A percentile compares a stretch with the other conserved stretches of the same genome.
Conservation (phyloP, 768 basidiomycete genomes). For the Kwoniella newhampshirensis region DNA sequence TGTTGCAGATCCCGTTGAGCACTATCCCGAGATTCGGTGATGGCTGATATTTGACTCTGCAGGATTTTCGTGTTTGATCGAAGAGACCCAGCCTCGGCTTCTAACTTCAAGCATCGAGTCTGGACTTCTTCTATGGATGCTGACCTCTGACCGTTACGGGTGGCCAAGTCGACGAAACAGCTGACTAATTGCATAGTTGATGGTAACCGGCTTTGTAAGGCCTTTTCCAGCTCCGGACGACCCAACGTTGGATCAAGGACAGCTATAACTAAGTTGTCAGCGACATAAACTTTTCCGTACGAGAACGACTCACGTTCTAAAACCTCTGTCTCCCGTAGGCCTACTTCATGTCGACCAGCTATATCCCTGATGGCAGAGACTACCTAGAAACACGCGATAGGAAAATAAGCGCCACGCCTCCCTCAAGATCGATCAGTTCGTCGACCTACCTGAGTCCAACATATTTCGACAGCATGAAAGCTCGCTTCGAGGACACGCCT, state of each 20-base stretch:
- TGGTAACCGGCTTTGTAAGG: constrained; percentile 34
- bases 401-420: too few species aligned
- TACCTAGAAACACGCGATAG: constrained; percentile 19
- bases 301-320: constrained; percentile 35
- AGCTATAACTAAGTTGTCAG: constrained; percentile 18
- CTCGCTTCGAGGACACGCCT: constrained; percentile 38
- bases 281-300: neutral
- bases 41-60: constrained; percentile 25
- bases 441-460: constrained; percentile 45
- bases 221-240: constrained; percentile 32
- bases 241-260: constrained; percentile 27
- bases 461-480: constrained; percentile 43
- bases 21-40: constrained; percentile 24
- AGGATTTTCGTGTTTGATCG: constrained; percentile 25
- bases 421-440: too few species aligned
- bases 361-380: constrained; percentile 37
- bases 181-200: constrained; percentile 29
- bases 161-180: constrained; percentile 27
- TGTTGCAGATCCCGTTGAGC: constrained; percentile 30
- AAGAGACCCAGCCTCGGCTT: constrained; percentile 34
- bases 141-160: constrained; percentile 14
- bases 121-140: constrained; percentile 31
- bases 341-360: constrained; percentile 23
- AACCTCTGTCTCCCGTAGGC: constrained; percentile 4
- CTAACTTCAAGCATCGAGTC: constrained; percentile 21